A percentile compares a stretch with the other conserved stretches of the same genome.
phyloP scores from a whole-genome alignment of 139 green algal species.

The Chlamydomonas sphaeroides region DNA sequence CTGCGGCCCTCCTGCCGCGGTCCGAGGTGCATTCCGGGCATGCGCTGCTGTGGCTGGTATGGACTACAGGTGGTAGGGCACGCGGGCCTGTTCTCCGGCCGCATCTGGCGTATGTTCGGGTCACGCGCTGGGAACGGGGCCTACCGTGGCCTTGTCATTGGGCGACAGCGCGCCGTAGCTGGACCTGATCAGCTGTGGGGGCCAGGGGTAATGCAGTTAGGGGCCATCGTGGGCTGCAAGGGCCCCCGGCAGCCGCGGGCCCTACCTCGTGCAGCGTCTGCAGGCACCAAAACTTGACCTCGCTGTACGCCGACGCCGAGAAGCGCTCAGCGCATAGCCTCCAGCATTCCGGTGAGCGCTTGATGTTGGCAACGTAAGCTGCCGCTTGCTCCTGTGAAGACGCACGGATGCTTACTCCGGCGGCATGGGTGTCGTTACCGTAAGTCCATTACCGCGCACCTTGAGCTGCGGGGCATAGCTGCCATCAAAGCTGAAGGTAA shows the following conservation, averaged over 20 bases:
- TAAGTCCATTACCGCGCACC: constrained; percentile 15
- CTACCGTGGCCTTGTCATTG: constrained; percentile 38
- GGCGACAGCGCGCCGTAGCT: constrained; percentile 45
- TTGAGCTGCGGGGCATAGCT: constrained; percentile 42
- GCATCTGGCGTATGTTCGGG: no score
- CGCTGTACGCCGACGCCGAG: constrained; percentile 66
- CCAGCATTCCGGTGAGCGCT: constrained; percentile 72
- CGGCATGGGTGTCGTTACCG: no score
- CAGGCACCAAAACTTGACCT: constrained; percentile 98
- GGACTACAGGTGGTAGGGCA: no score
- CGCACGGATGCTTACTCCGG: no score
- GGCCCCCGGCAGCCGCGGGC: no score
- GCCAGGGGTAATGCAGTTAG: no score
- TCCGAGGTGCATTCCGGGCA: no score
- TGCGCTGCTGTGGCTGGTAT: no score
- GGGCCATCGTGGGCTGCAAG: no score
- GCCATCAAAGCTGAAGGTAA: constrained; percentile 88
- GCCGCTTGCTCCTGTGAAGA: constrained; percentile 70
- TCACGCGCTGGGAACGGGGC: no score
- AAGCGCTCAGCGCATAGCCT: constrained; percentile 84
- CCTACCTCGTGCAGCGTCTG: constrained; percentile 88
- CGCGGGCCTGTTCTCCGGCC: no score
- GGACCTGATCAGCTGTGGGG: constrained; percentile 48
- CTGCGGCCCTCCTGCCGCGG: no score
- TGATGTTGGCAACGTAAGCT: constrained; percentile 71